Evolutionary conservation across 352 stramenopile species (phyloP), one percentile per base, ranked within the genome.

Genomic region (Paralagenidium karlingii): DNA sequence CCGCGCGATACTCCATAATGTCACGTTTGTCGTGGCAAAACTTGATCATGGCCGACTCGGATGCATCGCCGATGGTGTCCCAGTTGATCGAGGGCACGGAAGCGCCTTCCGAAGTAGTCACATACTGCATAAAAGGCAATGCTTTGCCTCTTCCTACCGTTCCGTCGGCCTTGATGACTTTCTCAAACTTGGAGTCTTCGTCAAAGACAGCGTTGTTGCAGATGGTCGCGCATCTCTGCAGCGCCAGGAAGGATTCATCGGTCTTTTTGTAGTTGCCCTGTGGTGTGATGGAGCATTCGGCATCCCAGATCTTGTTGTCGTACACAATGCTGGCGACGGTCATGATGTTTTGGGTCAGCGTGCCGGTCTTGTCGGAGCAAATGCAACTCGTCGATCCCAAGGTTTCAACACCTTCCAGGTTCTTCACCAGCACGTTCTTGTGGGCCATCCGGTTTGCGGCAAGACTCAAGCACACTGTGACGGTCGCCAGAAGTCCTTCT

Each of bases 351-450:
- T 89, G 64, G 15, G 90, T 97, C 12, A 97, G 61, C 37, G 90
- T 97, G 13, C 88, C 88, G 1, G 88, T 97, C 64, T 97, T 97
- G 54, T 98, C 92, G n/a, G 81, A 93, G 61, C 81, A 96, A 50
- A 98, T 97, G 48, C 71, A 90, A 16, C 68, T 93, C 3, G 82
- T 96, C 4, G 78, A 94, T 7, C 87, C 88, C 6, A 97, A 58
- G 8, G 85, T 97, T 59, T 97, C 85, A 11, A 97, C 81, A 36
- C 74, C 76, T 47, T 96, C 75, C 21, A 97, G 60, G 45, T 95
- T 94, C 66, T 96, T 96, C n/a, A 97, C 86, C 12, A 97, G 58
- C 40, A 96, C 85, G 40, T 81, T 87, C 58, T 94, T 95, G 26
- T 59, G 57, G 1, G 68, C 70, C 85, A 96, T 96, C 18, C 82